Percentiles rank a stretch among this genome's conserved stretches.
These are phyloP conservation scores for Yamadazyma kanchanaburiensis DNA, from an alignment of 1,139 yeast genomes.

Conservation along the genomic window DNA sequence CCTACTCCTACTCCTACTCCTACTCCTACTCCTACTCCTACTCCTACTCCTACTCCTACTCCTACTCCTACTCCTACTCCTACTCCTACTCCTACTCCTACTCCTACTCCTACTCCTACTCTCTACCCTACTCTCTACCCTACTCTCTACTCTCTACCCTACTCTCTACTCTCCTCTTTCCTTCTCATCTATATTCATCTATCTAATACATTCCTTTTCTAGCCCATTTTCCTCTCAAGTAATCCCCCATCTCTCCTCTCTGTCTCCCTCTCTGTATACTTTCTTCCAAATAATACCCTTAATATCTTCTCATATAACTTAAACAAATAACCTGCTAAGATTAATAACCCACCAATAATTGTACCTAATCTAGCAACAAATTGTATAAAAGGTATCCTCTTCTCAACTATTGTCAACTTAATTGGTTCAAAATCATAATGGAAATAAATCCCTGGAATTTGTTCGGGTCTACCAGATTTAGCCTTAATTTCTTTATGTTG, in stretches of 20 bases:
- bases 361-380: constrained; percentile 79
- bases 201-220: not conserved
- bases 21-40: too few relatives aligned
- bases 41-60: too few relatives aligned
- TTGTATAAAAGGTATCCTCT: constrained; percentile 70
- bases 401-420: constrained; percentile 63
- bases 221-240: constrained; percentile 12
- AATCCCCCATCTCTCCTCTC: constrained; percentile 47
- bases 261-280: constrained; percentile 50
- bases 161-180: too few relatives aligned
- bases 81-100: too few relatives aligned
- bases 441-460: constrained; percentile 77
- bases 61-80: too few relatives aligned
- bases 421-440: constrained; percentile 89
- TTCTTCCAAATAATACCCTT: constrained; percentile 45
- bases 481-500: constrained; percentile 28
- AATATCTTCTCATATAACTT: constrained; percentile 47
- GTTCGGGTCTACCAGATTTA: constrained; percentile 21
- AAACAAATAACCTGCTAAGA: constrained; percentile 49
- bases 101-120: too few relatives aligned
- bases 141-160: too few relatives aligned
- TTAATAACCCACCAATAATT: constrained; percentile 68
- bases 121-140: too few relatives aligned
- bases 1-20: too few relatives aligned
- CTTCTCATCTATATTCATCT: too few relatives aligned